Evolutionary conservation across 768 basidiomycete species (phyloP), one percentile per base, ranked within the genome.

Genomic region (Cubamyces sp.): DNA sequence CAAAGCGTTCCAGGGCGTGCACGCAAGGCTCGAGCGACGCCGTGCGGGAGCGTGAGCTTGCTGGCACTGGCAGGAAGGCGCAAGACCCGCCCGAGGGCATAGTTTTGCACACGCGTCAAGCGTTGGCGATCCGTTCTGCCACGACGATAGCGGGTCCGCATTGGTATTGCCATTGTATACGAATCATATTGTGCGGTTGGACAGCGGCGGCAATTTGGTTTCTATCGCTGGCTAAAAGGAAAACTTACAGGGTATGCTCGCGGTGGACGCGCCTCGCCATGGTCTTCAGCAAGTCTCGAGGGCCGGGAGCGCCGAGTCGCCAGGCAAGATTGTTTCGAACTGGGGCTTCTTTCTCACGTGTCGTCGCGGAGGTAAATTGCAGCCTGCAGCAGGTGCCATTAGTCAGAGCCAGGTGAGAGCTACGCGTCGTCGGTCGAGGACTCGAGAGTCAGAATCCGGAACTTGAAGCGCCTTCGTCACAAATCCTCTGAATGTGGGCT

Each of bases 171-270:
- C 34, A 34, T 34, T 34, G 34, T 11, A 34, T 34, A 34, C 34
- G 34, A 34, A 34, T 34, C 6, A 3, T 30, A 30, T 34, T 5
- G 42, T 43, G 19, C 9, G 19, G 48, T 30, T 40, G 48, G 57
- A 25, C 21, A 48, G 52, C 51, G 52, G 47, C 43, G 54, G 23
- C 41, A 23, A 15, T 16, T 23, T 50, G n/a, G 34, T n/a, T 52
- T 57, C 51, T 49, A 15, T 61, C 54, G 42, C 54, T 28, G 46
- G 45, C 53, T 43, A 49, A 43, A 28, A 45, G 51, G 28, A 57
- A 57, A 62, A 57, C 54, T 62, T 62, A 62, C 61, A 62, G 61
- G 61, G 61, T 56, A 42, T 55, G 54, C 54, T 46, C 39, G 23
- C 46, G 12, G 23, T 39, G 12, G 26, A 56, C 43, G 25, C 41